A percentile compares a stretch with the other conserved stretches of the same genome.
These are phyloP conservation scores for Fusarium annulatum DNA, from an alignment of 2,329 filamentous ascomycete species.

Conservation along the genomic window DNA sequence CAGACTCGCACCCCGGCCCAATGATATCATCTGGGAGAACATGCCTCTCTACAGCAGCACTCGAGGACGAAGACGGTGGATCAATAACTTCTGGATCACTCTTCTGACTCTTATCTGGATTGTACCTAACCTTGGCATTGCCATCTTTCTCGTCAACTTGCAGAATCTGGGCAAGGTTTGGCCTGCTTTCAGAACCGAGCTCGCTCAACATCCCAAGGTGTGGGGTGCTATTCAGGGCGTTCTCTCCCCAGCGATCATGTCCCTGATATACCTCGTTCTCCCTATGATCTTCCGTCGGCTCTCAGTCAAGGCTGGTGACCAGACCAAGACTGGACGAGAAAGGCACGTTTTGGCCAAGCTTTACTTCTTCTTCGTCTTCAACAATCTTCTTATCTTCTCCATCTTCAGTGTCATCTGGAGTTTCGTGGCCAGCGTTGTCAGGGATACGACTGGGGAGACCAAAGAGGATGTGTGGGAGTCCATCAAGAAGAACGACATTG, in stretches of 20 bases:
- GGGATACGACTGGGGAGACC: slow-evolving; percentile 58
- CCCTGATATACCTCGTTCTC: slow-evolving; percentile 85
- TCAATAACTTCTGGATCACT: slow-evolving; percentile 87
- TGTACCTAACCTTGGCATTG: slow-evolving; percentile 92
- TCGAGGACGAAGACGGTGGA: slow-evolving; percentile 76
- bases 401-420: slow-evolving; percentile 86
- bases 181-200: slow-evolving; percentile 74
- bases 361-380: slow-evolving; percentile 96
- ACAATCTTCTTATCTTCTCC: slow-evolving; percentile 95
- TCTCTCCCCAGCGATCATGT: slow-evolving; percentile 85
- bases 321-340: slow-evolving; percentile 92
- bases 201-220: slow-evolving; percentile 70
- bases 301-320: slow-evolving; percentile 84
- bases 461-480: slow-evolving; percentile 75
- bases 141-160: slow-evolving; percentile 91
- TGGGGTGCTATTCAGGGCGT: slow-evolving; percentile 96
- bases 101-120: slow-evolving; percentile 88
- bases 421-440: slow-evolving; percentile 74
- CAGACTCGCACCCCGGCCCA: slow-evolving; percentile 82
- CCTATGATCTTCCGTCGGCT: slow-evolving; percentile 92
- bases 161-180: slow-evolving; percentile 83
- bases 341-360: slow-evolving; percentile 90
- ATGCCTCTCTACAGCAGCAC: slow-evolving; percentile 76
- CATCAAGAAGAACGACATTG: slow-evolving; percentile 72
- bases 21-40: slow-evolving; percentile 97